These are phyloP conservation scores for Cucurbita pepo DNA, from an alignment of 306 rosid species.

Conservation along the genomic window DNA sequence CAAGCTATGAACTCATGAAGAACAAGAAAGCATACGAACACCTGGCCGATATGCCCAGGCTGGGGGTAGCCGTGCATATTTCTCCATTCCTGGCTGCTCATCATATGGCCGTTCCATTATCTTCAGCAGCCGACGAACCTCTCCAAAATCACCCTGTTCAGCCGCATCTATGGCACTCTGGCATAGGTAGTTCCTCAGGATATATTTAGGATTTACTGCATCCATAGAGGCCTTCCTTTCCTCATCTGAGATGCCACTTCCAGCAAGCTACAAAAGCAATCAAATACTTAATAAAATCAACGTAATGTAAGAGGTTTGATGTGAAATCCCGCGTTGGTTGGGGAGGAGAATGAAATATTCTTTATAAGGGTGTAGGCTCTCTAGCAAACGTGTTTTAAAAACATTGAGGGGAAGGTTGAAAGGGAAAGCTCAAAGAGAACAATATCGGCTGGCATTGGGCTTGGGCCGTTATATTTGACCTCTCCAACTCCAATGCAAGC, in stretches of 20 bases:
- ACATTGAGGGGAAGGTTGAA: too few relatives aligned
- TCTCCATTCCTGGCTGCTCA: slow-evolving; percentile 98
- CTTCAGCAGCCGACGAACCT: slow-evolving; percentile 61
- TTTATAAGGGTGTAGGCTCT: too few relatives aligned
- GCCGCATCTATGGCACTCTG: slow-evolving; percentile 96
- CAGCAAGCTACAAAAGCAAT: slow-evolving; percentile 45
- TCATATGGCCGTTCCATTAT: slow-evolving; percentile 80
- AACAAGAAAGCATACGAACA: slow-evolving; percentile 97
- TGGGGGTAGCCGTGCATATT: slow-evolving; percentile 92
- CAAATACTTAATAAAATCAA: neutral
- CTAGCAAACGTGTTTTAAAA: too few relatives aligned
- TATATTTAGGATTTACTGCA: slow-evolving; percentile 74
- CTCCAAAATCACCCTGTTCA: slow-evolving; percentile 82
- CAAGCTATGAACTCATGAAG: slow-evolving; percentile 43
- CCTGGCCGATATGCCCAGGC: slow-evolving; percentile 99
- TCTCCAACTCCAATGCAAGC: neutral
- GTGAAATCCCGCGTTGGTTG: too few relatives aligned
- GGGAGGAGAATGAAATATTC: too few relatives aligned
- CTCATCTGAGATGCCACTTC: slow-evolving; percentile 58
- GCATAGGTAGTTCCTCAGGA: slow-evolving; percentile 87
- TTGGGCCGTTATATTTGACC: neutral
- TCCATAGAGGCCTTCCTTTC: slow-evolving; percentile 73
- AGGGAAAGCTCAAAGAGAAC: too few relatives aligned
- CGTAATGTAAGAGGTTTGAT: too few relatives aligned
- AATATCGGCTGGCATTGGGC: too few relatives aligned